Evolutionary conservation across 176 grass and related monocot species (phyloP).

Genomic region (Metroxylon sagu): DNA sequence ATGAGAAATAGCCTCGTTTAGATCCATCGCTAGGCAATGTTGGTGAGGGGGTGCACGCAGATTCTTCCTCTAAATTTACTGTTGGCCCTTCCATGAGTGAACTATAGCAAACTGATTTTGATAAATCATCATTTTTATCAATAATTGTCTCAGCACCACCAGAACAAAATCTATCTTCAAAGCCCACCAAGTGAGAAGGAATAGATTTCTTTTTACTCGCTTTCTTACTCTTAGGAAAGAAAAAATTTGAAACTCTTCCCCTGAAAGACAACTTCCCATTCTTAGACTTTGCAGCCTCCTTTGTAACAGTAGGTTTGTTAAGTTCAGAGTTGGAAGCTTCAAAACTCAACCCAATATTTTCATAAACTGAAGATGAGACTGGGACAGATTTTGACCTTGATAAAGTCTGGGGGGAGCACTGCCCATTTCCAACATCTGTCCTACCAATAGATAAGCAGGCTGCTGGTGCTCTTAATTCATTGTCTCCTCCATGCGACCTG

Average conservation of each 20-base stretch:
- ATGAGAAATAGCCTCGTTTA: background rate
- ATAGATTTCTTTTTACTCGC: slow-evolving; percentile 37
- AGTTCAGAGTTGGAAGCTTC: slow-evolving; percentile 32
- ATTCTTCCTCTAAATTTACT: slow-evolving; percentile 3
- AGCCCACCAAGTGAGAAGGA: slow-evolving; percentile 19
- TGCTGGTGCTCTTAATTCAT: slow-evolving; percentile 32
- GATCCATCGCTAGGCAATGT: background rate
- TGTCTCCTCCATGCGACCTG: slow-evolving; percentile 8
- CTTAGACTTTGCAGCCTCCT: slow-evolving; percentile 26
- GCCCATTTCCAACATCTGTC: slow-evolving; percentile 22
- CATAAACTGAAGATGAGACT: slow-evolving; percentile 50
- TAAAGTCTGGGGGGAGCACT: slow-evolving; percentile 34
- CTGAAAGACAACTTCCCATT: slow-evolving; percentile 66
- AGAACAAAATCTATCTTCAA: slow-evolving; percentile 1
- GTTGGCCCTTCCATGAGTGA: slow-evolving; percentile 12
- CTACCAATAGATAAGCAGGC: slow-evolving; percentile 19
- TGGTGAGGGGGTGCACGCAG: background rate
- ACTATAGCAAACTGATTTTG: slow-evolving; percentile 14
- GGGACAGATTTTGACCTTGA: slow-evolving; percentile 78
- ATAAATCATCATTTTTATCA: background rate
- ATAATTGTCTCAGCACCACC: background rate
- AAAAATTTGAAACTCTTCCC: slow-evolving; percentile 79
- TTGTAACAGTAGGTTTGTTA: slow-evolving; percentile 20
- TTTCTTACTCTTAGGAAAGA: slow-evolving; percentile 66
- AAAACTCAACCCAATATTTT: slow-evolving; percentile 30